Conservation (phyloP, 2,329 filamentous ascomycete species). For the Cercospora berteroae region DNA sequence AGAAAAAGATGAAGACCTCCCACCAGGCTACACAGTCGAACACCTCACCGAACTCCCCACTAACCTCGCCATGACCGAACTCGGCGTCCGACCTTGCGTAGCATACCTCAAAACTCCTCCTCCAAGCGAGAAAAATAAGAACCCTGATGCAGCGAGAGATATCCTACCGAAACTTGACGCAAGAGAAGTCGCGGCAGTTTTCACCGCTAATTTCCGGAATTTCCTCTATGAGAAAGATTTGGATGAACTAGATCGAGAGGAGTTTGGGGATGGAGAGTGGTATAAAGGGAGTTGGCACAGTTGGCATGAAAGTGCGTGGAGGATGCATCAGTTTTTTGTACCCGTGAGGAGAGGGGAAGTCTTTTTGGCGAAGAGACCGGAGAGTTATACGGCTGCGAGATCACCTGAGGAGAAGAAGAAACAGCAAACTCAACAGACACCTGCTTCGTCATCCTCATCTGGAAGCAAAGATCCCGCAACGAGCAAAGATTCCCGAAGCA, state of each 20-base stretch:
- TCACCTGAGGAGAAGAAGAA: conserved; percentile 17
- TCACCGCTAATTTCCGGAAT: conserved; percentile 82
- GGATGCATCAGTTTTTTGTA: conserved; percentile 89
- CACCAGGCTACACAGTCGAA: conserved; percentile 77
- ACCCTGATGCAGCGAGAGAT: conserved; percentile 52
- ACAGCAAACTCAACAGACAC: background rate
- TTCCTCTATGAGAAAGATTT: conserved; percentile 68
- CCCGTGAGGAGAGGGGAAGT: conserved; percentile 71
- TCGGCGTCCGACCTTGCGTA: conserved; percentile 52
- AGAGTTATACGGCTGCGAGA: conserved; percentile 24
- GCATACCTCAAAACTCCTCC: conserved; percentile 55
- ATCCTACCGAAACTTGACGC: conserved; percentile 70
- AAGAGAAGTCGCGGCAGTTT: conserved; percentile 89
- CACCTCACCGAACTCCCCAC: conserved; percentile 78
- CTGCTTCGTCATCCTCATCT: background rate
- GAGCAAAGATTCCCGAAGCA: conserved; percentile 12
- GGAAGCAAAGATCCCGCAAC: conserved; percentile 13
- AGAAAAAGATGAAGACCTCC: conserved; percentile 64
- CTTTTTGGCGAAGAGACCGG: conserved; percentile 32
- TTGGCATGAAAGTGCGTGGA: conserved; percentile 77
- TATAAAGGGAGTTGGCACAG: conserved; percentile 80
- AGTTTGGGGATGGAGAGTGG: conserved; percentile 60
- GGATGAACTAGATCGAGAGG: conserved; percentile 34
- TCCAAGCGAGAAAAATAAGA: conserved; percentile 59
- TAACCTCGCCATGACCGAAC: conserved; percentile 52